A percentile compares a stretch with the other conserved stretches of the same genome.
phyloP scores from a whole-genome alignment of 345 rosid genomes.

The Gossypium ekmanianum region DNA sequence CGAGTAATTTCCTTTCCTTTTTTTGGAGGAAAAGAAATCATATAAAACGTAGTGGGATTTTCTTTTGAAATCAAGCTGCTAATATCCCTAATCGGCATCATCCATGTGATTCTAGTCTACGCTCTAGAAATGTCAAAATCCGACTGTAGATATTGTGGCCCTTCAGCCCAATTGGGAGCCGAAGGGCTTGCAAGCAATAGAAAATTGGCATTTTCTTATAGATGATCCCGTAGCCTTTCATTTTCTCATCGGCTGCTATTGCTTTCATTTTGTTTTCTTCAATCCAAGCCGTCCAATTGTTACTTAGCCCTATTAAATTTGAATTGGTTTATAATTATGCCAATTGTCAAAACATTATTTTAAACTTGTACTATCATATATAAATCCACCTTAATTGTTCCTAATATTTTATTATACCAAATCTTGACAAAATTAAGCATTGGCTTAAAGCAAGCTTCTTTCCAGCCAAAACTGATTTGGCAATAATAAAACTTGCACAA shows the following conservation, averaged over 20 bases:
- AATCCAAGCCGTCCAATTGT: not conserved
- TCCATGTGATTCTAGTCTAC: not conserved
- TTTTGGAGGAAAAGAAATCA: too few relatives aligned
- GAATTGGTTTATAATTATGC: not conserved
- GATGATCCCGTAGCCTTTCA: not conserved
- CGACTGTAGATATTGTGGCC: not conserved
- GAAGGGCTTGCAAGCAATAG: not conserved
- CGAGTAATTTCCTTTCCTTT: too few relatives aligned
- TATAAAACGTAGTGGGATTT: not conserved
- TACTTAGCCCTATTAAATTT: slow-evolving; percentile 1
- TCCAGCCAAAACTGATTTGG: slow-evolving; percentile 1
- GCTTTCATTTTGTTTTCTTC: not conserved
- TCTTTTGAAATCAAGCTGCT: not conserved
- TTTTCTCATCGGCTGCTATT: not conserved
- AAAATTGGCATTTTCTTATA: not conserved
- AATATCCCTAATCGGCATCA: not conserved
- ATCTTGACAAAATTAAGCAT: not conserved
- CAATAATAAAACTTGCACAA: not conserved
- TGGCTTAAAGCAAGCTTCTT: slow-evolving; percentile 1
- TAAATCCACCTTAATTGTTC: not conserved
- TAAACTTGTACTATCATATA: not conserved
- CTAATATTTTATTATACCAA: not conserved
- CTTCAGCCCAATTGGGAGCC: not conserved
- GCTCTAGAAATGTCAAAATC: not conserved
- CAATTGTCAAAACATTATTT: not conserved